Conservation (phyloP, 495 filamentous ascomycete genomes). For the Diplogelasinospora grovesii region DNA sequence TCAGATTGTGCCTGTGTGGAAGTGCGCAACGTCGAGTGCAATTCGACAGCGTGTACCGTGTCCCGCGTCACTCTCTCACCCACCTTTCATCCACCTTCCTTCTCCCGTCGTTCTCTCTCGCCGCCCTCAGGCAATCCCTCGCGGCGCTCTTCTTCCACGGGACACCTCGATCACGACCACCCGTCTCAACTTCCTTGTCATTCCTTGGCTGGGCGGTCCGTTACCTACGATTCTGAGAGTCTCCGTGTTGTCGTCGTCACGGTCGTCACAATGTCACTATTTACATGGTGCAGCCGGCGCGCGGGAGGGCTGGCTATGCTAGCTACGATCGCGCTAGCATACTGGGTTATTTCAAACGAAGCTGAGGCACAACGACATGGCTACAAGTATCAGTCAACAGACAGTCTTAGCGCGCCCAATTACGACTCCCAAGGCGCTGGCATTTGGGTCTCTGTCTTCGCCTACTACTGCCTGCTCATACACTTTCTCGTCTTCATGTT, state of each 20-base stretch:
- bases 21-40: constrained; percentile 15
- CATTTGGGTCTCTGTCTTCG: constrained; percentile 36
- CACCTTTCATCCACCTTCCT: constrained; percentile 3
- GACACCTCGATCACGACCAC: background rate
- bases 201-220: constrained; percentile 6
- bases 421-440: constrained; percentile 28
- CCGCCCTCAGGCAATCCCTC: constrained; percentile 9
- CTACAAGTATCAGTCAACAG: constrained; percentile 38
- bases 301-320: constrained; percentile 45
- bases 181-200: constrained; percentile 4
- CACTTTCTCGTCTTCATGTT: constrained; percentile 48
- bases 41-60: constrained; percentile 13
- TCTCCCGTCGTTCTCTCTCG: constrained; percentile 1
- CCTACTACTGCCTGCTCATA: constrained; percentile 47
- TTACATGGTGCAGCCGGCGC: constrained; percentile 42
- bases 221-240: background rate
- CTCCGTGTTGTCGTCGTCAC: background rate
- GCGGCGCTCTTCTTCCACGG: constrained; percentile 5
- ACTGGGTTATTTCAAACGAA: constrained; percentile 42
- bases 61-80: background rate
- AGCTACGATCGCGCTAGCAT: constrained; percentile 33
- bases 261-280: constrained; percentile 35
- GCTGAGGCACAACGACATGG: constrained; percentile 34
- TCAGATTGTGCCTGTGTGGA: constrained; percentile 18
- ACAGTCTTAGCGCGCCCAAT: constrained; percentile 35